phyloP scores from a whole-genome alignment of 176 grass and related monocot species.

The Rhynchospora tenuis region DNA sequence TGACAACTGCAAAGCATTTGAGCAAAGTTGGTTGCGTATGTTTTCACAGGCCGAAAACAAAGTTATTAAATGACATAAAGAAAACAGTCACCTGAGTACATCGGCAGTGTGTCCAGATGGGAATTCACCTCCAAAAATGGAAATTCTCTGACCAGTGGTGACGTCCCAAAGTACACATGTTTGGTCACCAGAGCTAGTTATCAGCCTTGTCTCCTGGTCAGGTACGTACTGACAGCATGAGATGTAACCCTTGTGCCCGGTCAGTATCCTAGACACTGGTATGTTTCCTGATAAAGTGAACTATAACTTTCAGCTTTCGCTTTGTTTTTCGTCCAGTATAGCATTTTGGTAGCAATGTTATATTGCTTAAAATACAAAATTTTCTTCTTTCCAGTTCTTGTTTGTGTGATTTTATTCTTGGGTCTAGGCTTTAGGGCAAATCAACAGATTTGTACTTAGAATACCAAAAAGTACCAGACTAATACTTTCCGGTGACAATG shows the following conservation, averaged over 20 bases:
- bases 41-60: not conserved
- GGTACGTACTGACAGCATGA: conserved; percentile 93
- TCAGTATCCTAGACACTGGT: conserved; percentile 74
- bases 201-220: conserved; percentile 77
- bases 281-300: conserved; percentile 35
- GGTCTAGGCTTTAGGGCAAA: not conserved
- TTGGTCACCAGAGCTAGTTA: conserved; percentile 89
- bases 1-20: not conserved
- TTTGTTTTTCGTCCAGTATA: not conserved
- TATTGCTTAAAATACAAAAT: not conserved
- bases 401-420: not conserved
- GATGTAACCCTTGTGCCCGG: conserved; percentile 94
- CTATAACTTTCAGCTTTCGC: not conserved
- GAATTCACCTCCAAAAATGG: conserved; percentile 97
- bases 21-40: not conserved
- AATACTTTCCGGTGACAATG: not conserved
- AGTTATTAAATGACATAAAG: not conserved
- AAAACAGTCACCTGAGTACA: conserved; percentile 61
- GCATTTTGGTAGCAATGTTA: not conserved
- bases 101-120: conserved; percentile 97
- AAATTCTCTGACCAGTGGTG: conserved; percentile 91
- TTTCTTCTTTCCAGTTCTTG: not conserved
- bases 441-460: no score
- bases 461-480: not conserved
- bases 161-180: conserved; percentile 94